Evolutionary conservation across 2,329 filamentous ascomycete genomes (phyloP).

Genomic region (Exserohilum rostratum): DNA sequence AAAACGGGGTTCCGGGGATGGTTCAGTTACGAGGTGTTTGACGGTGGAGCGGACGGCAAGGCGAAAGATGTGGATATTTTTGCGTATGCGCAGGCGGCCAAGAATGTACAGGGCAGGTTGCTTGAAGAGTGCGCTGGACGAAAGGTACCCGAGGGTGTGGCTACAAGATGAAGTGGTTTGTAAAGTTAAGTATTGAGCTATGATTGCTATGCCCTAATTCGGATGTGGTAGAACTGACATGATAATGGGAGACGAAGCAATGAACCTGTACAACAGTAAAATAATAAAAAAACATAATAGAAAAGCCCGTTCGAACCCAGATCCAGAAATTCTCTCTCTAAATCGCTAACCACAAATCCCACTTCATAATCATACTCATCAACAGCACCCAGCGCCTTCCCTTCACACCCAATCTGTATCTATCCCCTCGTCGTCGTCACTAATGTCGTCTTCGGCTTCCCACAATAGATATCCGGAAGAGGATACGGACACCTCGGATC

Average conservation of each 20-base stretch:
- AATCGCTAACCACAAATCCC: no score
- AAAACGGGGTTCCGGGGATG: slow-evolving; percentile 70
- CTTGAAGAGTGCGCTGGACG: slow-evolving; percentile 39
- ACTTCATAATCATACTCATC: no score
- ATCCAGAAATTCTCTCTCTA: no score
- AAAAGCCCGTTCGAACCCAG: no score
- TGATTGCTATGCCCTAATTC: no score
- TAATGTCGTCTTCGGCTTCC: slow-evolving; percentile 18
- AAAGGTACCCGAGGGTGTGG: slow-evolving; percentile 18
- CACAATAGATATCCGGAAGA: slow-evolving; percentile 33
- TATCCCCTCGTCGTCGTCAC: no score
- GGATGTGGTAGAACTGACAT: not conserved
- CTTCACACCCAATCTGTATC: not conserved
- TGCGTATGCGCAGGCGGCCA: slow-evolving; percentile 59
- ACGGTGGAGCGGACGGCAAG: slow-evolving; percentile 62
- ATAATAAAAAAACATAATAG: no score
- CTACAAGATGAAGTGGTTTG: slow-evolving; percentile 15
- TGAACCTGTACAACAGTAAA: no score
- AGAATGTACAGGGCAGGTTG: slow-evolving; percentile 54
- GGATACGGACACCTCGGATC: slow-evolving; percentile 40
- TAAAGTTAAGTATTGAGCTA: no score
- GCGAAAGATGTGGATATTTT: slow-evolving; percentile 59
- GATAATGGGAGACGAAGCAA: no score
- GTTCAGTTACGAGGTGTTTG: slow-evolving; percentile 75
- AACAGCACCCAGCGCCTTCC: no score